phyloP scores from a whole-genome alignment of 2,329 filamentous ascomycete genomes.

The Paecilomyces formosus region DNA sequence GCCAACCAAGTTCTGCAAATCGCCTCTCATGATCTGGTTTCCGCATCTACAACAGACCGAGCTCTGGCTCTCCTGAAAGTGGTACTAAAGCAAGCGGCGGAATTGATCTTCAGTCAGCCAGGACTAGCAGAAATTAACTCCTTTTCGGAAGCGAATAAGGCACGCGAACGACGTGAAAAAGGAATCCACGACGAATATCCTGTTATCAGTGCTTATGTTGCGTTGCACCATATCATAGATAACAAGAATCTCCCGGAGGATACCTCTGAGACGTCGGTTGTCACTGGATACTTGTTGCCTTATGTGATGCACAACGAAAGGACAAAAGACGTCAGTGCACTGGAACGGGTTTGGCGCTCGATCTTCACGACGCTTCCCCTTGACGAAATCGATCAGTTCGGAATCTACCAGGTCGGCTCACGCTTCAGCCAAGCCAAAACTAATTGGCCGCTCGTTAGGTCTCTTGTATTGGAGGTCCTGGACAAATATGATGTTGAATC shows the following conservation, averaged over 20 bases:
- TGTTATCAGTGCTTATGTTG: slow-evolving; percentile 40
- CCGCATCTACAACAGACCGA: slow-evolving; percentile 12
- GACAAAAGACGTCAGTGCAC: slow-evolving; percentile 15
- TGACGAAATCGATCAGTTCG: slow-evolving; percentile 44
- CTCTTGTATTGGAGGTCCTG: slow-evolving; percentile 41
- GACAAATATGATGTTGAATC: slow-evolving; percentile 39
- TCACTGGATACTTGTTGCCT: slow-evolving; percentile 23
- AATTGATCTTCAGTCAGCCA: slow-evolving; percentile 20
- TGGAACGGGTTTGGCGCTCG: slow-evolving; percentile 35
- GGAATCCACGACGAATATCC: slow-evolving; percentile 41
- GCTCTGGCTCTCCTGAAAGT: slow-evolving; percentile 23
- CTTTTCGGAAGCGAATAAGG: slow-evolving; percentile 41
- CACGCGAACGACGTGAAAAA: slow-evolving; percentile 33
- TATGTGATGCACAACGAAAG: slow-evolving; percentile 32
- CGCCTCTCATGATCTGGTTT: slow-evolving; percentile 24
- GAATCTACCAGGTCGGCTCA: slow-evolving; percentile 36
- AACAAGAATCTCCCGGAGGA: slow-evolving; percentile 17
- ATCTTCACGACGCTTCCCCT: slow-evolving; percentile 49
- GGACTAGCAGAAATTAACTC: slow-evolving; percentile 30
- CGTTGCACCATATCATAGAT: slow-evolving; percentile 38
- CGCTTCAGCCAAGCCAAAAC: slow-evolving; percentile 34
- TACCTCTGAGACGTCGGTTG: slow-evolving; percentile 38
- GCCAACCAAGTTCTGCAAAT: slow-evolving; percentile 32
- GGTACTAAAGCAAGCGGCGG: slow-evolving; percentile 29
- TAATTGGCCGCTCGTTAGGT: slow-evolving; percentile 45